A percentile compares a stretch with the other conserved stretches of the same genome.
Evolutionary conservation across 306 rosid genomes (phyloP).

Genomic region (Phaseolus lunatus): DNA sequence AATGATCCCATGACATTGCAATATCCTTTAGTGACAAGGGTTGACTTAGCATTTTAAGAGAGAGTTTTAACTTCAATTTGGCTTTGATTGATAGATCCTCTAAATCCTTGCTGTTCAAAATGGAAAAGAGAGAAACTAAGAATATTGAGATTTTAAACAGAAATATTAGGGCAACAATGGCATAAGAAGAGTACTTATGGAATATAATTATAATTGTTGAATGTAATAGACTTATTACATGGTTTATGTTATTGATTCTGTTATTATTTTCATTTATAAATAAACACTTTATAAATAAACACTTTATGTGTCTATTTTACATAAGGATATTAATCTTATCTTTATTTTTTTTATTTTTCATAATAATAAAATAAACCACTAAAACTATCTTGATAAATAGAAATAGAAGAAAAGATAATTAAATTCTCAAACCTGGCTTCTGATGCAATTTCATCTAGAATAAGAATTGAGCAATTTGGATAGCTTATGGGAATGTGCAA

Average conservation of each 20-base stretch:
- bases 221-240: too few species aligned
- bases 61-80: slow-evolving; percentile 23
- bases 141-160: background rate
- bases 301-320: too few species aligned
- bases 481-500: slow-evolving; percentile 47
- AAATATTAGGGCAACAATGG: background rate
- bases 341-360: too few species aligned
- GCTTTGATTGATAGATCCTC: slow-evolving; percentile 36
- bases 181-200: background rate
- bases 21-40: slow-evolving; percentile 52
- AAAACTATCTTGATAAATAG: background rate
- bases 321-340: too few species aligned
- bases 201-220: too few species aligned
- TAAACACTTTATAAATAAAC: too few species aligned
- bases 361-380: background rate
- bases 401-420: background rate
- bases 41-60: slow-evolving; percentile 1
- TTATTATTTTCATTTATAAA: too few species aligned
- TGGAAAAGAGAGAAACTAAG: background rate
- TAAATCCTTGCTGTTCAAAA: slow-evolving; percentile 26
- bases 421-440: slow-evolving; percentile 37
- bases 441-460: slow-evolving; percentile 39
- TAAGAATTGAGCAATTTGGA: slow-evolving; percentile 38
- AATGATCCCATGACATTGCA: slow-evolving; percentile 52
- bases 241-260: too few species aligned